A percentile compares a stretch with the other conserved stretches of the same genome.
phyloP scores from a whole-genome alignment of 2,329 filamentous ascomycete species.

The Diaporthe velutina region DNA sequence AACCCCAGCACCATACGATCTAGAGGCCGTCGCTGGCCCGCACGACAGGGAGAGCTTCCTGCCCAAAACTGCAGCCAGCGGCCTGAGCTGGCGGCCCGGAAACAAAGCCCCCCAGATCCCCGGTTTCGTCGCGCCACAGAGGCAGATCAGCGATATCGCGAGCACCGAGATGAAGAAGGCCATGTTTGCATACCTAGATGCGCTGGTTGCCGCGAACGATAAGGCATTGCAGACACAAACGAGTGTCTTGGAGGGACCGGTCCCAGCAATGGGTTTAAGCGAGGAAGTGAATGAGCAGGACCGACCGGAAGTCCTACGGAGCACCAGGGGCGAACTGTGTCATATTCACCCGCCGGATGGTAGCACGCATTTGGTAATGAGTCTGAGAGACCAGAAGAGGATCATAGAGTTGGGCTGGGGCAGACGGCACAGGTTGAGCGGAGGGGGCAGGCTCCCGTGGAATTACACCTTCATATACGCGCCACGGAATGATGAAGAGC shows the following conservation, averaged over 20 bases:
- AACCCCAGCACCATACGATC: conserved; percentile 43
- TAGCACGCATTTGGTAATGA: conserved; percentile 53
- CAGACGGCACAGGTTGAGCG: conserved; percentile 53
- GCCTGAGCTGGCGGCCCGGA: conserved; percentile 38
- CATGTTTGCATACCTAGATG: conserved; percentile 46
- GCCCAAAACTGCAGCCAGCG: not conserved
- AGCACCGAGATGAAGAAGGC: conserved; percentile 35
- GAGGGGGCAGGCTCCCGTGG: conserved; percentile 47
- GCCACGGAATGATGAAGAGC: conserved; percentile 52
- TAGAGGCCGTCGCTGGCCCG: conserved; percentile 35
- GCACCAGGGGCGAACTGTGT: conserved; percentile 49
- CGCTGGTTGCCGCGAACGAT: conserved; percentile 46
- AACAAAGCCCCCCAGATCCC: conserved; percentile 45
- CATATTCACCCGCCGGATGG: conserved; percentile 55
- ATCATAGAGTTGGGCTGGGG: conserved; percentile 55
- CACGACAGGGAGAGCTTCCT: conserved; percentile 40
- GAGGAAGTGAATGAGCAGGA: conserved; percentile 39
- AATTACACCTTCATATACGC: conserved; percentile 57
- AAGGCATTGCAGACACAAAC: conserved; percentile 45
- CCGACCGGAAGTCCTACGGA: conserved; percentile 33
- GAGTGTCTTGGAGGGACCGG: conserved; percentile 50
- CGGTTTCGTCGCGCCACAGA: conserved; percentile 52
- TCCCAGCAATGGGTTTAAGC: conserved; percentile 46
- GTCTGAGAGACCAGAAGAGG: conserved; percentile 51
- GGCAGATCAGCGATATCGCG: conserved; percentile 49